Evolutionary conservation across 106 monocot genomes (phyloP).

Genomic region (Allium cepa): DNA sequence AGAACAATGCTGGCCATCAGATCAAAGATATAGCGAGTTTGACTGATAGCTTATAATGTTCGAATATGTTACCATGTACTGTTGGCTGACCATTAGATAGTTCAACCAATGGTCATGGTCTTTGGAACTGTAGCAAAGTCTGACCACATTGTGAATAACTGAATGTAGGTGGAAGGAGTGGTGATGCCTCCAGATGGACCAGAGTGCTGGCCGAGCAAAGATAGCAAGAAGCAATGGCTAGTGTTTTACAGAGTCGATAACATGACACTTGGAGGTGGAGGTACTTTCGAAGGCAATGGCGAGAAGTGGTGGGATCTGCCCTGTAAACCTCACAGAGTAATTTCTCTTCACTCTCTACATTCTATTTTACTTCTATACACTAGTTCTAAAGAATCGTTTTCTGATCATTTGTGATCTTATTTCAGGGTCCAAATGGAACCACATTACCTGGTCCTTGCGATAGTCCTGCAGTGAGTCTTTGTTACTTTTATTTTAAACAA

Average conservation of each 20-base stretch:
- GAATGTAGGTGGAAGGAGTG: conserved; percentile 76
- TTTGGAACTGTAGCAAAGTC: too few species aligned
- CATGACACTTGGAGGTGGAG: conserved; percentile 54
- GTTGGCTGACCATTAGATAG: too few species aligned
- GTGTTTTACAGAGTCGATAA: conserved; percentile 75
- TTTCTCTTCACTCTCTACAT: not conserved
- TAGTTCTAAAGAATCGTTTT: not conserved
- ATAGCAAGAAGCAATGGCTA: conserved; percentile 82
- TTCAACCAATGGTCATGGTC: too few species aligned
- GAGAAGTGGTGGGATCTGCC: conserved; percentile 95
- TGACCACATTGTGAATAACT: not conserved
- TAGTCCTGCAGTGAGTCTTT: conserved; percentile 73
- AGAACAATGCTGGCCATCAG: too few species aligned
- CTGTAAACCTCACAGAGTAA: conserved; percentile 96
- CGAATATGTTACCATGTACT: not conserved
- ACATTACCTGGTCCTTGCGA: conserved; percentile 91
- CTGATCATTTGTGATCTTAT: not conserved
- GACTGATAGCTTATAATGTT: not conserved
- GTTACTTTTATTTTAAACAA: not conserved
- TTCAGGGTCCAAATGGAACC: conserved; percentile 86
- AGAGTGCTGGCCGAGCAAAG: conserved; percentile 70
- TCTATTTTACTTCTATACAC: not conserved
- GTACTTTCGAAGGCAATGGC: conserved; percentile 87
- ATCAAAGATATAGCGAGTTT: too few species aligned
- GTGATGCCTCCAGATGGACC: conserved; percentile 93